These are phyloP conservation scores for Gracilaria caudata DNA, from an alignment of 23 red algal species.

Conservation along the genomic window DNA sequence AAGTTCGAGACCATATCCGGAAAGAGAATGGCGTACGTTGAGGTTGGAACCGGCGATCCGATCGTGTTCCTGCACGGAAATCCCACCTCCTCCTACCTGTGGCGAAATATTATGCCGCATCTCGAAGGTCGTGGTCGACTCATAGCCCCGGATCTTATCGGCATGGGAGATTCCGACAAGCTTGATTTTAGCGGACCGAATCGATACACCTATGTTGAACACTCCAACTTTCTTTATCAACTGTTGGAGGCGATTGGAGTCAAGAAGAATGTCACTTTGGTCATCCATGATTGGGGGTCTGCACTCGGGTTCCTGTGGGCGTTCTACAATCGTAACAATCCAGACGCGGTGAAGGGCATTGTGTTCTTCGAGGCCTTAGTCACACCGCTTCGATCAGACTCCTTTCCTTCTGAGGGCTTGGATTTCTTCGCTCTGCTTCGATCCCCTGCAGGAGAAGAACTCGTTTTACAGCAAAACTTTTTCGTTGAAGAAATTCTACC, in stretches of 20 bases:
- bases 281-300: constrained; percentile 59
- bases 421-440: constrained; percentile 30
- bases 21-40: constrained; percentile 52
- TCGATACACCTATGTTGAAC: constrained; percentile 33
- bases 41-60: constrained; percentile 47
- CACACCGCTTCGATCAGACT: background rate
- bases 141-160: constrained; percentile 60
- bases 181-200: constrained; percentile 8
- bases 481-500: constrained; percentile 26
- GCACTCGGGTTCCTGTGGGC: constrained; percentile 58
- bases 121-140: constrained; percentile 44
- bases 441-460: constrained; percentile 33
- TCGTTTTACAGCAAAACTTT: constrained; percentile 34
- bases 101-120: constrained; percentile 55
- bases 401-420: background rate
- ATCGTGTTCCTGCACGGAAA: constrained; percentile 66
- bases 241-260: constrained; percentile 35
- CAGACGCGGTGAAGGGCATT: constrained; percentile 28
- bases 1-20: constrained; percentile 35
- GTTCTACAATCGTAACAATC: constrained; percentile 26
- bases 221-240: constrained; percentile 35
- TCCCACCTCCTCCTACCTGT: constrained; percentile 56
- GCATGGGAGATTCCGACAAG: constrained; percentile 60
- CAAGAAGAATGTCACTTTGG: constrained; percentile 37
- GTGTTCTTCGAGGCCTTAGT: constrained; percentile 47